Conservation (phyloP, 2,329 filamentous ascomycete genomes). For the Sporothrix pseudoabietina region DNA sequence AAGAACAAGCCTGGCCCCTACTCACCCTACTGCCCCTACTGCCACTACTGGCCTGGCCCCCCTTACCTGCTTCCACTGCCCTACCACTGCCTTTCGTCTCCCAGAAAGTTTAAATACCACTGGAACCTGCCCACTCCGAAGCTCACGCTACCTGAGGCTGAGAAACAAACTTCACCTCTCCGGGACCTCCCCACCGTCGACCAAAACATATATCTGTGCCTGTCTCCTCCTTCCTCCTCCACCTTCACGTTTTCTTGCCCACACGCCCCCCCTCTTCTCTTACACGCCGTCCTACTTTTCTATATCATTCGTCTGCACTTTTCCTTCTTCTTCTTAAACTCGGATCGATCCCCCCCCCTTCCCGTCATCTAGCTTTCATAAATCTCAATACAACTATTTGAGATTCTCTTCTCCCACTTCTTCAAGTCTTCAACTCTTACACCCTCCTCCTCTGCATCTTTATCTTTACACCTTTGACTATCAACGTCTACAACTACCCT, state of each 20-base stretch:
- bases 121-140: constrained; percentile 23
- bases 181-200: constrained; percentile 16
- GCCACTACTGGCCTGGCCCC: neutral
- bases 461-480: neutral
- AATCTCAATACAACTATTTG: constrained; percentile 21
- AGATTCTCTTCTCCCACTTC: constrained; percentile 12
- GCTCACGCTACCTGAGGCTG: constrained; percentile 31
- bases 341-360: constrained; percentile 10
- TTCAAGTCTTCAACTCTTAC: neutral
- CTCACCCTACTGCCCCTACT: neutral
- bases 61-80: constrained; percentile 21
- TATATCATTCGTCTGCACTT: neutral
- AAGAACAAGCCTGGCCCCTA: constrained; percentile 24
- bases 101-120: constrained; percentile 29
- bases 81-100: constrained; percentile 25
- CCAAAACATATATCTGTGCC: constrained; percentile 31
- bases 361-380: neutral
- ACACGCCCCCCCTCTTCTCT: constrained; percentile 15
- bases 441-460: neutral
- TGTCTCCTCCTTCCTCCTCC: constrained; percentile 12
- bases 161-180: constrained; percentile 30
- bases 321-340: constrained; percentile 17
- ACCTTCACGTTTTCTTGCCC: neutral
- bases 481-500: neutral
- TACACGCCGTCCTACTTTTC: constrained; percentile 9